Percentiles rank a stretch among this genome's conserved stretches.
These are phyloP conservation scores for Ambrosiella xylebori DNA, from an alignment of 2,329 filamentous ascomycete species.

Conservation along the genomic window DNA sequence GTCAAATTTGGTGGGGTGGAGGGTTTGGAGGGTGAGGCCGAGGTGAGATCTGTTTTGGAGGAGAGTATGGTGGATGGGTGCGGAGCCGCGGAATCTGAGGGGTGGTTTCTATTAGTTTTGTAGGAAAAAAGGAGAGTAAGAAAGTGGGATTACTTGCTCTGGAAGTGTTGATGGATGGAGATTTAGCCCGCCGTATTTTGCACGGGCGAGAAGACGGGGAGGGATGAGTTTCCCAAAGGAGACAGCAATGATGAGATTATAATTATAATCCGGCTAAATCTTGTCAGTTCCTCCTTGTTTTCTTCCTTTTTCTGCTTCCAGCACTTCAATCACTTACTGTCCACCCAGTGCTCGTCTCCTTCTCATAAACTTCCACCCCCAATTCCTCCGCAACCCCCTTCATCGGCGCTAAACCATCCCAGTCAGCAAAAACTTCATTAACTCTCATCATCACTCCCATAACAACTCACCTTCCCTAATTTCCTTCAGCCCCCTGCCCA, in stretches of 20 bases:
- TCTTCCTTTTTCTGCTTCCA: conserved; percentile 1
- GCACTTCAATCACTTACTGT: conserved; percentile 30
- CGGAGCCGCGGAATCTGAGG: conserved; percentile 61
- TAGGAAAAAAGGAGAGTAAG: not conserved
- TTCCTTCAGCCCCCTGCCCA: conserved; percentile 55
- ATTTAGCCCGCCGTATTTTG: conserved; percentile 77
- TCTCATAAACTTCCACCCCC: conserved; percentile 50
- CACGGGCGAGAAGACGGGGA: conserved; percentile 47
- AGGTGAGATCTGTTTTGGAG: conserved; percentile 42
- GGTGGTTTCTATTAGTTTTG: conserved; percentile 5
- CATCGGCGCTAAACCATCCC: conserved; percentile 41
- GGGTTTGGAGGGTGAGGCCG: conserved; percentile 74
- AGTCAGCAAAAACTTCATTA: not conserved
- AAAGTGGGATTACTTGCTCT: conserved; percentile 34
- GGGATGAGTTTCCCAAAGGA: conserved; percentile 90
- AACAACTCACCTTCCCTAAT: conserved; percentile 34
- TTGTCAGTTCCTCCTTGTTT: not conserved
- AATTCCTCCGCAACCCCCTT: conserved; percentile 46
- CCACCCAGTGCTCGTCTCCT: conserved; percentile 74
- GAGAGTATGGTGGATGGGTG: conserved; percentile 74
- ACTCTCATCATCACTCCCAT: not conserved
- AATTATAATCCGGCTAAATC: conserved; percentile 35
- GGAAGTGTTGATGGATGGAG: conserved; percentile 84
- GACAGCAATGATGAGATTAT: conserved; percentile 75
- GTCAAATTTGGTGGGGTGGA: conserved; percentile 63